Conservation (phyloP, 441 rosid genomes). For the Populus hybrid region DNA sequence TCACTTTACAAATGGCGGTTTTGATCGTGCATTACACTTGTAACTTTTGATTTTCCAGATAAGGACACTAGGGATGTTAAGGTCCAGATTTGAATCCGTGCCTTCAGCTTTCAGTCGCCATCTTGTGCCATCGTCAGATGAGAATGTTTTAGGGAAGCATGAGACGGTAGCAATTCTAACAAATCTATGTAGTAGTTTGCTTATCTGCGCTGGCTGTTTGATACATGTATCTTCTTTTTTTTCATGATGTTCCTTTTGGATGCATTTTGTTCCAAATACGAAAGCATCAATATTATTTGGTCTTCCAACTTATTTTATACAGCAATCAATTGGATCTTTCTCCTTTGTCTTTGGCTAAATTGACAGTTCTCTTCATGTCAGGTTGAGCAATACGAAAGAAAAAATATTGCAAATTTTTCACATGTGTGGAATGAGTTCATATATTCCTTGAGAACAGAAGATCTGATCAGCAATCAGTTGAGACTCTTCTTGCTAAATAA, state of each 20-base stretch:
- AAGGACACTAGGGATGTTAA: slow-evolving; percentile 93
- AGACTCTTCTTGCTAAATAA: slow-evolving; percentile 24
- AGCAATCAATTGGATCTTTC: neutral
- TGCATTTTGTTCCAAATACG: neutral
- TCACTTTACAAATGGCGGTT: neutral
- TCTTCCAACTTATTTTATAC: neutral
- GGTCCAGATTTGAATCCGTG: slow-evolving; percentile 75
- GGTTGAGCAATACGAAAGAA: slow-evolving; percentile 43
- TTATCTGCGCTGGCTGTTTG: neutral
- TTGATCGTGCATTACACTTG: neutral
- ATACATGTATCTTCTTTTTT: too few relatives aligned
- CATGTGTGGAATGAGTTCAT: slow-evolving; percentile 93
- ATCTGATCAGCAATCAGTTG: slow-evolving; percentile 81
- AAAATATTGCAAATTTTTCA: slow-evolving; percentile 62
- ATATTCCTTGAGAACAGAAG: slow-evolving; percentile 77
- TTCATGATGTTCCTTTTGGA: slow-evolving; percentile 1
- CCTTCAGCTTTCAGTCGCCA: slow-evolving; percentile 56
- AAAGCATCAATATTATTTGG: neutral
- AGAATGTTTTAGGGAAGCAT: slow-evolving; percentile 24
- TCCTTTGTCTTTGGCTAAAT: slow-evolving; percentile 14
- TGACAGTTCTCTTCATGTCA: slow-evolving; percentile 34
- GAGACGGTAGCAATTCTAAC: slow-evolving; percentile 33
- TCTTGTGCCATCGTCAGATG: slow-evolving; percentile 55
- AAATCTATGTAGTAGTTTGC: neutral
- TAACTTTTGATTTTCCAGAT: slow-evolving; percentile 38